Evolutionary conservation across 495 filamentous ascomycete species (phyloP).

Genomic region (Annulohypoxylon stygium): DNA sequence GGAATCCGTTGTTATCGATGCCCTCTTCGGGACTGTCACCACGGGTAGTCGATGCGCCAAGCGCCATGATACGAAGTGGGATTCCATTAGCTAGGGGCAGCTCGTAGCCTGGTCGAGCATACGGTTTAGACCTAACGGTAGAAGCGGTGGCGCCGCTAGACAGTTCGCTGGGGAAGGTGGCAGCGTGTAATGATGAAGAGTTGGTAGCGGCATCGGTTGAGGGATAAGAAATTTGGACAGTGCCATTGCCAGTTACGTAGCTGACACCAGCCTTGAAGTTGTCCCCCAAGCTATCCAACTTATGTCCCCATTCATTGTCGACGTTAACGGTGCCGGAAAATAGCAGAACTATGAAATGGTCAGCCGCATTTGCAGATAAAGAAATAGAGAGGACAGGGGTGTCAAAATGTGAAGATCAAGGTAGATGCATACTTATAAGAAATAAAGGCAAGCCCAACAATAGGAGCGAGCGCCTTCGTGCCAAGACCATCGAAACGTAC

Average conservation of each 20-base stretch:
- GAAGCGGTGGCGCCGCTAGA: conserved; percentile 31
- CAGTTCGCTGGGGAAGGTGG: conserved; percentile 32
- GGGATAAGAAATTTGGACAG: conserved; percentile 43
- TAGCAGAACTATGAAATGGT: conserved; percentile 39
- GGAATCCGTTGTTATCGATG: conserved; percentile 53
- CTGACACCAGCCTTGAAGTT: conserved; percentile 50
- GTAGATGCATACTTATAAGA: conserved; percentile 41
- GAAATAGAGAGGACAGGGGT: neutral
- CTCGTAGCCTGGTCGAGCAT: conserved; percentile 48
- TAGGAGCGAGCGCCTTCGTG: conserved; percentile 50
- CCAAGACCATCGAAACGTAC: conserved; percentile 51
- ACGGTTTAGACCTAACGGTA: conserved; percentile 48
- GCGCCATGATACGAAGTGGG: conserved; percentile 53
- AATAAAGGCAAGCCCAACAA: conserved; percentile 49
- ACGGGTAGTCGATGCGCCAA: conserved; percentile 53
- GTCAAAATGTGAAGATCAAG: neutral
- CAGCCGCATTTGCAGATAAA: conserved; percentile 28
- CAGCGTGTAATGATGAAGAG: conserved; percentile 15
- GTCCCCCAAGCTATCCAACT: conserved; percentile 46
- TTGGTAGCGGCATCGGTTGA: conserved; percentile 36
- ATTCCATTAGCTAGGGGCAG: conserved; percentile 51
- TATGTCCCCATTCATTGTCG: conserved; percentile 52
- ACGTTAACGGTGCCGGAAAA: conserved; percentile 49
- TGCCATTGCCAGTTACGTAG: conserved; percentile 52
- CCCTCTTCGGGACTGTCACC: conserved; percentile 51